Base-by-base conservation (phyloP, 202 grass and related monocot genomes). In the Cymbopogon flexuosus region DNA sequence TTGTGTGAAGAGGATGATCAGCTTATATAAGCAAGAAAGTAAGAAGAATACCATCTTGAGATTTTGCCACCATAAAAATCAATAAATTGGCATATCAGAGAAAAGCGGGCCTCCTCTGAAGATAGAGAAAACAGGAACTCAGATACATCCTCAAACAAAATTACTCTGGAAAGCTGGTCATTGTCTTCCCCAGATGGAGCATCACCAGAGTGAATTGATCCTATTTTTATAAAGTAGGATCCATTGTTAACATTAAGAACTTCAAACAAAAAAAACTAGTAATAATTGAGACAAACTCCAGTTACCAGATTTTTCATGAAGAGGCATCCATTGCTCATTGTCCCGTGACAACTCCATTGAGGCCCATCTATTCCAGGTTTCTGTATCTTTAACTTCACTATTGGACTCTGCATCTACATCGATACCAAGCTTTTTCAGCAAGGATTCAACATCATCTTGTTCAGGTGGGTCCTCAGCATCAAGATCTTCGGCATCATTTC, bases 351-450 rank as follows among this genome's bases (percentile, higher is more conserved):
- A 75, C 75, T 97, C 95, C 86, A 89, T 91, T 29, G 39, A 47
- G 21, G 90, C 90, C 92, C 92, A 97, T 87, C 86, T 97, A 83
- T 94, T 93, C 95, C 92, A 97, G 47, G 89, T 92, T 84, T 94
- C 83, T 82, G 84, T 73, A 75, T 97, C 91, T 89, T 97, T 97
- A 82, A 97, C 90, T 84, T 97, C 92, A 33, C 84, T 94, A 76
- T 81, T 86, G 24, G 87, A 90, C 77, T 93, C 95, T 45, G 84
- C 81, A 82, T 91, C 86, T 70, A 91, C 82, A 87, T 98, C 90
- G 23, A 98, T 94, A 49, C 95, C 95, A 36, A 98, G 92, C 51
- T 91, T 98, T 87, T 91, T 94, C 62, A 98, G 82, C 77, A 94
- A 93, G 18, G 81, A 78, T 84, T 98, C 92, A 66, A 98, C 77